A percentile compares a stretch with the other conserved stretches of the same genome.
Conservation (phyloP, 2,329 filamentous ascomycete genomes). For the Talaromyces sp. region DNA sequence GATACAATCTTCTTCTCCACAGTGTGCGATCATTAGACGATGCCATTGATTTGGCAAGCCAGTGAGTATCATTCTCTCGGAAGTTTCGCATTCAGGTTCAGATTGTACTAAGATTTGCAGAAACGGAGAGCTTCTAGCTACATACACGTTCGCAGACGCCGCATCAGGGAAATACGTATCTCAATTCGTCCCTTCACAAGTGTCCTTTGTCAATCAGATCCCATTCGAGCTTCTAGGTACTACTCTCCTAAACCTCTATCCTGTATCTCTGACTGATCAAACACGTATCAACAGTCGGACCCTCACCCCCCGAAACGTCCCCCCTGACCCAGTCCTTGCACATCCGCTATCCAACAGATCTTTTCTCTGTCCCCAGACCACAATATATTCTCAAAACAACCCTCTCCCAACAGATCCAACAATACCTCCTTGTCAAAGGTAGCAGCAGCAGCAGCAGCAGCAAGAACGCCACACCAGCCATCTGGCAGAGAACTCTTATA, state of each 20-base stretch:
- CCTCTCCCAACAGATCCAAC: constrained; percentile 11
- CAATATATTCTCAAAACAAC: constrained; percentile 35
- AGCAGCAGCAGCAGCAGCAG: background rate
- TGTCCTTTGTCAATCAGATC: constrained; percentile 57
- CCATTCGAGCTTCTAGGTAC: constrained; percentile 51
- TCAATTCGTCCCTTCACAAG: constrained; percentile 52
- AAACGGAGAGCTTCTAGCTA: constrained; percentile 40
- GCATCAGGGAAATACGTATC: constrained; percentile 56
- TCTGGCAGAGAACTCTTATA: background rate
- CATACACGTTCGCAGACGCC: constrained; percentile 53
- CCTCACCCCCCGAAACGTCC: constrained; percentile 27
- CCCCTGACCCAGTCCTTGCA: constrained; percentile 32
- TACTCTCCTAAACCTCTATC: background rate
- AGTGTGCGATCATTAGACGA: constrained; percentile 52
- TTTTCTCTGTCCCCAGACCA: constrained; percentile 47
- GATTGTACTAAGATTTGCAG: constrained; percentile 14
- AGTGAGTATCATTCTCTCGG: constrained; percentile 21
- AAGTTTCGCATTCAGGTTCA: background rate
- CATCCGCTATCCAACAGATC: constrained; percentile 41
- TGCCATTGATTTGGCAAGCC: constrained; percentile 48
- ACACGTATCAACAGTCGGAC: background rate
- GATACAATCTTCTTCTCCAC: constrained; percentile 46
- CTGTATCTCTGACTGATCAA: background rate
- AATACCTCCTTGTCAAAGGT: background rate
- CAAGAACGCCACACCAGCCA: background rate